A percentile compares a stretch with the other conserved stretches of the same genome.
phyloP scores from a whole-genome alignment of 2,329 filamentous ascomycete genomes.

The Knufia petricola region DNA sequence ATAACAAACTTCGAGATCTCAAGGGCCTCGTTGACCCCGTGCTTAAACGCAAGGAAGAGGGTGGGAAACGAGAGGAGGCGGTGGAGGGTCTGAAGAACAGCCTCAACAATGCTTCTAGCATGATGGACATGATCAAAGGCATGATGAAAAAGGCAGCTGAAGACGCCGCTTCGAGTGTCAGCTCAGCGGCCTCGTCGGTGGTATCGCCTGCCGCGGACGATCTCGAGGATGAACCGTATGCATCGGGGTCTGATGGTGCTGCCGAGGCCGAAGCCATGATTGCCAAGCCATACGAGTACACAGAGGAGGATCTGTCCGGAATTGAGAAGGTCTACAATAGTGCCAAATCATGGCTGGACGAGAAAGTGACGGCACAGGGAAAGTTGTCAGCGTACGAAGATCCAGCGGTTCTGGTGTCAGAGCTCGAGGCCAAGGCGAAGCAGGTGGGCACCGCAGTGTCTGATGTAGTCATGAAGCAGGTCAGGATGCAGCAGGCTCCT shows the following conservation, averaged over 20 bases:
- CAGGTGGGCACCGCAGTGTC: constrained; percentile 62
- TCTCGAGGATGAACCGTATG: constrained; percentile 59
- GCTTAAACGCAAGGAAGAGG: constrained; percentile 64
- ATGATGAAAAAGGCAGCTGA: constrained; percentile 63
- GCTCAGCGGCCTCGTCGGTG: constrained; percentile 41
- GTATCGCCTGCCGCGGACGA: constrained; percentile 49
- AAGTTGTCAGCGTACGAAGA: constrained; percentile 62
- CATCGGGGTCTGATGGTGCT: constrained; percentile 29
- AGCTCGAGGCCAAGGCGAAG: constrained; percentile 58
- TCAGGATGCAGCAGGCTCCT: constrained; percentile 43
- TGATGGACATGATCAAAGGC: constrained; percentile 59
- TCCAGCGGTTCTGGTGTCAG: constrained; percentile 62
- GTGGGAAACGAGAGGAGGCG: constrained; percentile 58
- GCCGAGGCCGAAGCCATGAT: constrained; percentile 27
- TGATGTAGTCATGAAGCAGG: constrained; percentile 61
- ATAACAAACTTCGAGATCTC: constrained; percentile 64
- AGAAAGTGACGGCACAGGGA: constrained; percentile 61
- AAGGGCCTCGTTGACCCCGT: constrained; percentile 70
- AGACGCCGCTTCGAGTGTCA: constrained; percentile 47
- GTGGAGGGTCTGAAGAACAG: constrained; percentile 58
- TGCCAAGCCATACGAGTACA: constrained; percentile 51
- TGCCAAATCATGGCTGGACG: constrained; percentile 63
- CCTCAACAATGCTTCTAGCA: constrained; percentile 61
- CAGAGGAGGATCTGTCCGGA: constrained; percentile 57
- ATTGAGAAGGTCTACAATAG: constrained; percentile 55